These are phyloP conservation scores for Ceratobasidium sp. DNA, from an alignment of 1,284 basidiomycete species.

Conservation along the genomic window DNA sequence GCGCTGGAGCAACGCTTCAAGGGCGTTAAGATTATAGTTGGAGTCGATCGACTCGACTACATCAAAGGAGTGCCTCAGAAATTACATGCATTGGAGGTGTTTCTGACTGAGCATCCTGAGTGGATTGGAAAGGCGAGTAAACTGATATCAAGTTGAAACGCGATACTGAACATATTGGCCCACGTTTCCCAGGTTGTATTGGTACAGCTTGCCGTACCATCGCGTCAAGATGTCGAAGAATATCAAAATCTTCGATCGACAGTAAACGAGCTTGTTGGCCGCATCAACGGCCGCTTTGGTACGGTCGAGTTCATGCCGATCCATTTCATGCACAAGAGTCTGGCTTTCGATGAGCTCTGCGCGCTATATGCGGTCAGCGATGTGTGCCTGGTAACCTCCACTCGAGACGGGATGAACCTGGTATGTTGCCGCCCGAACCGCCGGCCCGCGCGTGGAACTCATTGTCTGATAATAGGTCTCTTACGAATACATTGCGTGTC, in stretches of 20 bases:
- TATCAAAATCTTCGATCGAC: conserved; percentile 97
- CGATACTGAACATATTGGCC: conserved; percentile 4
- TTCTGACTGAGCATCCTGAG: conserved; percentile 96
- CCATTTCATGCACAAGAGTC: conserved; percentile 96
- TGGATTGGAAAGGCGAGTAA: conserved; percentile 91
- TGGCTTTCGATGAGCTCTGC: conserved; percentile 93
- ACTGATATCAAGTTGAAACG: neutral
- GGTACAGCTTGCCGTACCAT: conserved; percentile 96
- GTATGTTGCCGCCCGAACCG: conserved; percentile 55
- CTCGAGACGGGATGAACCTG: conserved; percentile 98
- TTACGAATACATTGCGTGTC: conserved; percentile 98
- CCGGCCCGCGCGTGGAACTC: neutral
- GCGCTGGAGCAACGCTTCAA: conserved; percentile 89
- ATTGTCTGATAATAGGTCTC: conserved; percentile 72
- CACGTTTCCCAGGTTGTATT: conserved; percentile 79
- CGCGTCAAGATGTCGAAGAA: conserved; percentile 97
- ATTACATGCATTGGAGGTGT: conserved; percentile 93
- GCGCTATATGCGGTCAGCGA: conserved; percentile 97
- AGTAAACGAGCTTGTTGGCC: conserved; percentile 96
- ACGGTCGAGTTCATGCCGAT: conserved; percentile 99
- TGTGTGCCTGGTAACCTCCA: conserved; percentile 94
- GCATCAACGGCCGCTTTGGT: conserved; percentile 98
- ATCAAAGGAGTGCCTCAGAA: conserved; percentile 99
- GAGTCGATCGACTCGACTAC: conserved; percentile 97
- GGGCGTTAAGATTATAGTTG: conserved; percentile 97